Conservation (phyloP, 2,329 filamentous ascomycete genomes). For the Fusarium compactum region DNA sequence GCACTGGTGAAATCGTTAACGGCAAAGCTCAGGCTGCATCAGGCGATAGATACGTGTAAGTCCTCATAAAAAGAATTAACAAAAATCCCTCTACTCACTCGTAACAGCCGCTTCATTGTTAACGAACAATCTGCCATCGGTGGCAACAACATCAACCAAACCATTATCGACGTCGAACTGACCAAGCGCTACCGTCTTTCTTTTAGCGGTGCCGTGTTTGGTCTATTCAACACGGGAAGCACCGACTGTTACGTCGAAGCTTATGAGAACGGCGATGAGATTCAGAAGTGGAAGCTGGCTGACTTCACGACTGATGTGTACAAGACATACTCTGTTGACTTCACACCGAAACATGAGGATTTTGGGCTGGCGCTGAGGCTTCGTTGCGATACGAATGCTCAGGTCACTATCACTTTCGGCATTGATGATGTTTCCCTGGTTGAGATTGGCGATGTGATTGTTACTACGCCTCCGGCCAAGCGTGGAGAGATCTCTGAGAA, state of each 20-base stretch:
- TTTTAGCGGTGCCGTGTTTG: background rate
- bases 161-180: background rate
- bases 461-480: too few species aligned
- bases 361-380: background rate
- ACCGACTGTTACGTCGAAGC: too few species aligned
- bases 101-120: background rate
- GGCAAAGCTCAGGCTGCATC: background rate
- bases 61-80: too few species aligned
- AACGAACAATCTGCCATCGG: background rate
- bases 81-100: too few species aligned
- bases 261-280: too few species aligned
- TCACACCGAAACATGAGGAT: background rate
- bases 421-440: constrained; percentile 4
- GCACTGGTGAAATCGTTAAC: background rate
- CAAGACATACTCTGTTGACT: rapidly evolving
- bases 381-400: background rate
- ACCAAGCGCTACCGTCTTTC: background rate
- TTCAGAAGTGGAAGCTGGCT: background rate
- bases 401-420: background rate
- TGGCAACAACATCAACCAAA: constrained; percentile 7
- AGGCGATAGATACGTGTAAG: background rate
- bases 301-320: background rate
- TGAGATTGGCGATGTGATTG: too few species aligned
- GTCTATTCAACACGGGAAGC: background rate
- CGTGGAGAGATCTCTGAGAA: too few species aligned